Evolutionary conservation across 2,329 filamentous ascomycete genomes (phyloP).

Genomic region (Neurospora sp.): DNA sequence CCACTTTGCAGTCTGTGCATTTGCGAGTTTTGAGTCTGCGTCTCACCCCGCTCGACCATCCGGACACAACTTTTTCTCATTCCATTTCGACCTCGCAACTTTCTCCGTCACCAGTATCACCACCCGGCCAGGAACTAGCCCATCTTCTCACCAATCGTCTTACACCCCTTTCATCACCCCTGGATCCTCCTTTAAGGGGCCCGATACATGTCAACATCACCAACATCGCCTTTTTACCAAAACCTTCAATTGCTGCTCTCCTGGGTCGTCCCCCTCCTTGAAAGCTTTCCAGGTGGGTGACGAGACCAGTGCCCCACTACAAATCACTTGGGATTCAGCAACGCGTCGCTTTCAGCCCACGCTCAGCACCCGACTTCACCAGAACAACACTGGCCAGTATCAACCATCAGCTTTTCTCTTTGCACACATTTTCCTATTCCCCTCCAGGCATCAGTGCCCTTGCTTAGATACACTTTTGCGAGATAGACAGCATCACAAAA

Average conservation of each 20-base stretch:
- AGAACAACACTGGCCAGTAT: neutral
- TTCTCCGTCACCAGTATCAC: slow-evolving; percentile 16
- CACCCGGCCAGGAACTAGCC: slow-evolving; percentile 1
- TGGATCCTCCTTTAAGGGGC: neutral
- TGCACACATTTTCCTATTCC: neutral
- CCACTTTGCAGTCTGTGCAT: neutral
- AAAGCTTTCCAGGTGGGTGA: neutral
- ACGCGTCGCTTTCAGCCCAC: neutral
- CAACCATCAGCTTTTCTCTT: neutral
- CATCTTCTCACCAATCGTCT: slow-evolving; percentile 17
- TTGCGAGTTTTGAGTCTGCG: neutral
- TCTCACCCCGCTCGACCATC: slow-evolving; percentile 16
- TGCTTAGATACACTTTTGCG: neutral
- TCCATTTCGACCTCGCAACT: slow-evolving; percentile 1
- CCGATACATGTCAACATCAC: neutral
- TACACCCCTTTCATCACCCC: slow-evolving; percentile 10
- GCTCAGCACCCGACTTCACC: neutral
- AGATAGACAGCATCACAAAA: neutral
- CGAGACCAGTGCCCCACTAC: neutral
- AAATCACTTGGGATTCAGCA: neutral
- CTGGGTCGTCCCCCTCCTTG: neutral
- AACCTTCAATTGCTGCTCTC: neutral
- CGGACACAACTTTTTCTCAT: slow-evolving; percentile 6
- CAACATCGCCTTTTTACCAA: neutral
- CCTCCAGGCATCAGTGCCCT: neutral